Conservation (phyloP, 164 flowering plant genomes). For the Brasenia schreberi region DNA sequence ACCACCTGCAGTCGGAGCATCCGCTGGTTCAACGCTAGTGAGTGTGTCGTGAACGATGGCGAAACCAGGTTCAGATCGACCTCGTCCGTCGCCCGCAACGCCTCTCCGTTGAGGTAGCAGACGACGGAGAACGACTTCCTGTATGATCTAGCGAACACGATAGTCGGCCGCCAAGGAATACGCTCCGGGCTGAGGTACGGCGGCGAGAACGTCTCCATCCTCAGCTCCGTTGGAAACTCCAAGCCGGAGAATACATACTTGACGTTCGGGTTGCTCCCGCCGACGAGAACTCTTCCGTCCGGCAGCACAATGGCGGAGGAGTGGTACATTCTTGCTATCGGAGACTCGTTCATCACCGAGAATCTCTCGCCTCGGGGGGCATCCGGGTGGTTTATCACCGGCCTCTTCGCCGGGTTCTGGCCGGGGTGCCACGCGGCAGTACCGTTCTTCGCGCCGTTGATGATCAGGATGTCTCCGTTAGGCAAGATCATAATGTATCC, state of each 20-base stretch:
- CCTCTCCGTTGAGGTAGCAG: conserved; percentile 14
- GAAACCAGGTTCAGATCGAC: conserved; percentile 35
- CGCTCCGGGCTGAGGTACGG: conserved; percentile 25
- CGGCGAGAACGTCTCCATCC: conserved; percentile 63
- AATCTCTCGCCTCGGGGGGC: conserved; percentile 28
- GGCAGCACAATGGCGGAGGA: conserved; percentile 53
- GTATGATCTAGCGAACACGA: conserved; percentile 27
- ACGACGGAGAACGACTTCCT: conserved; percentile 26
- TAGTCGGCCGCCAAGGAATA: conserved; percentile 27
- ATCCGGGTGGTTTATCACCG: conserved; percentile 37
- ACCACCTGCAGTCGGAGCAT: conserved; percentile 26
- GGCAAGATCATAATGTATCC: conserved; percentile 62
- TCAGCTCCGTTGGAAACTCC: conserved; percentile 60
- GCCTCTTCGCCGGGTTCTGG: conserved; percentile 35
- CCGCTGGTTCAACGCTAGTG: conserved; percentile 70
- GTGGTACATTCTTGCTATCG: conserved; percentile 64
- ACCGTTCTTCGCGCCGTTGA: conserved; percentile 69
- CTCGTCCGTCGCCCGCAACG: conserved; percentile 3
- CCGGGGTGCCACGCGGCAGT: conserved; percentile 81
- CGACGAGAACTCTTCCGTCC: conserved; percentile 80
- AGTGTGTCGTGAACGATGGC: conserved; percentile 81
- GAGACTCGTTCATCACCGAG: conserved; percentile 27
- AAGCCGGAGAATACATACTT: conserved; percentile 39
- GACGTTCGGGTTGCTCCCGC: conserved; percentile 85
- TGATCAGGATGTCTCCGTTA: conserved; percentile 47